phyloP scores from a whole-genome alignment of 306 rosid species.

The Senna siamea region DNA sequence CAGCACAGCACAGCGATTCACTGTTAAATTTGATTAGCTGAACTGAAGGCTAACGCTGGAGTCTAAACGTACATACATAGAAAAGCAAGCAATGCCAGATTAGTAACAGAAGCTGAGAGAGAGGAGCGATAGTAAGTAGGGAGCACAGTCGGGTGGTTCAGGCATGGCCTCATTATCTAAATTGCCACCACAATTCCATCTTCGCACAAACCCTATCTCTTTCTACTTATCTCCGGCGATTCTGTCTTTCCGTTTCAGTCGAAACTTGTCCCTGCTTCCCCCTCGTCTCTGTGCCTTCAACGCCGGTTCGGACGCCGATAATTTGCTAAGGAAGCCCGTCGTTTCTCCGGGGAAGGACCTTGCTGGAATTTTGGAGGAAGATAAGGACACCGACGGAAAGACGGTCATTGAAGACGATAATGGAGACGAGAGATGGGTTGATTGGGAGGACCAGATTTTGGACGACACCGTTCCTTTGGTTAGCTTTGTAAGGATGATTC shows the following conservation, averaged over 20 bases:
- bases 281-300: constrained; percentile 51
- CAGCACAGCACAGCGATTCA: neutral
- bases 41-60: neutral
- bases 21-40: neutral
- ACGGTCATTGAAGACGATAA: constrained; percentile 31
- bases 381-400: constrained; percentile 30
- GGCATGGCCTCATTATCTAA: constrained; percentile 64
- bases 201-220: constrained; percentile 37
- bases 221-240: constrained; percentile 41
- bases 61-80: neutral
- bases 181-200: constrained; percentile 45
- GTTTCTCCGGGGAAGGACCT: constrained; percentile 45
- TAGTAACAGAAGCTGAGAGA: neutral
- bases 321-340: constrained; percentile 60
- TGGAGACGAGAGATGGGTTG: constrained; percentile 64
- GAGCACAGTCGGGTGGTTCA: neutral
- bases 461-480: constrained; percentile 95
- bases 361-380: constrained; percentile 50
- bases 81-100: constrained; percentile 1
- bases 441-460: constrained; percentile 98
- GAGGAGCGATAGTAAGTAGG: neutral
- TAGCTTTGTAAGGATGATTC: constrained; percentile 81
- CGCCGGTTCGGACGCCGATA: constrained; percentile 48
- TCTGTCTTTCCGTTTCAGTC: constrained; percentile 50
- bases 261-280: constrained; percentile 31